Percentiles rank a stretch among this genome's conserved stretches.
phyloP scores from a whole-genome alignment of 2,329 filamentous ascomycete species.

The Didymella keratinophila region DNA sequence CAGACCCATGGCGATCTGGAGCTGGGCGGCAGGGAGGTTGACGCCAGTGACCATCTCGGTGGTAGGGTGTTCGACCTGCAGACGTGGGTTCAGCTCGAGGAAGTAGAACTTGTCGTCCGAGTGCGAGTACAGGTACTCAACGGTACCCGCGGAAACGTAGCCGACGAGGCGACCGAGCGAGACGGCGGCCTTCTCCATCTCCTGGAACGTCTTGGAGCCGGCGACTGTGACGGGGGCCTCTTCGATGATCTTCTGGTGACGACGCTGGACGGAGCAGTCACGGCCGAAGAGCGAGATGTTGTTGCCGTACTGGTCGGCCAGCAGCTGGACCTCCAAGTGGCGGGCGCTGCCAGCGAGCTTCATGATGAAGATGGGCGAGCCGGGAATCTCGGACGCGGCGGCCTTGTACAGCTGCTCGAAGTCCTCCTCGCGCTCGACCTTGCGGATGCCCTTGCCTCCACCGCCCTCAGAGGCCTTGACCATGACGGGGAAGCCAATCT shows the following conservation, averaged over 20 bases:
- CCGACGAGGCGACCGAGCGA: constrained; percentile 92
- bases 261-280: constrained; percentile 97
- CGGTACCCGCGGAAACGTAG: constrained; percentile 97
- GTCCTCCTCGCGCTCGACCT: constrained; percentile 83
- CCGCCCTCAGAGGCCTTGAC: constrained; percentile 99
- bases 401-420: constrained; percentile 92
- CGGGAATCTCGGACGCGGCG: constrained; percentile 95
- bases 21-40: constrained; percentile 94
- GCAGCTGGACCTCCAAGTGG: constrained; percentile 95
- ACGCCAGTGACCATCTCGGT: constrained; percentile 99
- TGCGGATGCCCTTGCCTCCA: constrained; percentile 98
- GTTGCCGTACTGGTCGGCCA: constrained; percentile 99
- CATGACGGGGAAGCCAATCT: constrained; percentile 99
- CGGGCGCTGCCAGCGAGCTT: constrained; percentile 96
- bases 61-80: constrained; percentile 98
- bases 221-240: constrained; percentile 98
- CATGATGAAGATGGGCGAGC: constrained; percentile 99
- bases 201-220: constrained; percentile 84
- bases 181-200: constrained; percentile 96
- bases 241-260: constrained; percentile 99
- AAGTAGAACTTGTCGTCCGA: constrained; percentile 99
- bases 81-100: constrained; percentile 96
- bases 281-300: constrained; percentile 98
- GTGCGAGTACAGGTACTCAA: constrained; percentile 98
- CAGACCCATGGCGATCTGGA: constrained; percentile 98